phyloP scores from a whole-genome alignment of 2,329 filamentous ascomycete species.

The Daldinia sp. region DNA sequence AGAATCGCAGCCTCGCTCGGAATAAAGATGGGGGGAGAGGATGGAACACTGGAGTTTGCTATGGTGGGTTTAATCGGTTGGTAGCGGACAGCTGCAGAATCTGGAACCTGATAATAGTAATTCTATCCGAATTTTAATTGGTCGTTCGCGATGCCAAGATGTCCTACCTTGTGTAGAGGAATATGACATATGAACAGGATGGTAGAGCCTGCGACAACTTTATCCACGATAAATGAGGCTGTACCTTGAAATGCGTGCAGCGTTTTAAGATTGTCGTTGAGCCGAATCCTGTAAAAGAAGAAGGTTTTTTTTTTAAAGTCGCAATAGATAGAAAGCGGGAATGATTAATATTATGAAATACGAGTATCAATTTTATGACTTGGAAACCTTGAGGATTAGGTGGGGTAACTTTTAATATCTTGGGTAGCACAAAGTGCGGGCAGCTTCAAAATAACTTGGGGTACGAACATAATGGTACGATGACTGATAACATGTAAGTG shows the following conservation, averaged over 20 bases:
- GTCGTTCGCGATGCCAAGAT: background rate
- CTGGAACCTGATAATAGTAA: background rate
- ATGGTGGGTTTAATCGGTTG: background rate
- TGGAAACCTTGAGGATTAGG: too few species aligned
- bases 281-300: too few species aligned
- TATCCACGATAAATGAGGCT: too few species aligned
- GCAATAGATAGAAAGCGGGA: too few species aligned
- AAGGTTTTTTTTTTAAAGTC: too few species aligned
- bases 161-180: background rate
- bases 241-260: too few species aligned
- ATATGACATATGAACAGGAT: background rate
- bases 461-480: background rate
- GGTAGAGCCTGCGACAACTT: background rate
- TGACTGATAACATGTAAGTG: background rate
- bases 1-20: background rate
- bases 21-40: background rate
- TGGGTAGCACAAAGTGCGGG: conserved; percentile 21
- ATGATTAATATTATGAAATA: background rate
- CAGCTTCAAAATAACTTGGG: conserved; percentile 1
- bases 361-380: background rate
- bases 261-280: too few species aligned
- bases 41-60: background rate
- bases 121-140: background rate
- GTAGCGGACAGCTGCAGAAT: background rate
- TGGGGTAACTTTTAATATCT: background rate